These are phyloP conservation scores for Volvox reticuliferus DNA, from an alignment of 139 green algal species.

Conservation along the genomic window DNA sequence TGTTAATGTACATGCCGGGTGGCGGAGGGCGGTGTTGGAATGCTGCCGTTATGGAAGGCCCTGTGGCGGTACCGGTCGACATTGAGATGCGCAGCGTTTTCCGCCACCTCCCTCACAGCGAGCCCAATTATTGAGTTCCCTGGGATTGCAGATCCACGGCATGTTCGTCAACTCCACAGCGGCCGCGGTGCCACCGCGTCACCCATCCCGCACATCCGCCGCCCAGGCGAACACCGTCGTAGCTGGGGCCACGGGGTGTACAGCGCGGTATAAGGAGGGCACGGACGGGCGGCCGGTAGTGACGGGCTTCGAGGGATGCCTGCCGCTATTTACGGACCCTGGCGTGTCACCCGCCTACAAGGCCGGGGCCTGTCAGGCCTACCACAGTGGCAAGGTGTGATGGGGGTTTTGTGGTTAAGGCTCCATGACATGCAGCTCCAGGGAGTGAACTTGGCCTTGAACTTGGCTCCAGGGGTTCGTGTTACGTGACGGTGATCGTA, in stretches of 20 bases:
- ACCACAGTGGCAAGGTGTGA: constrained; percentile 66
- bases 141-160: constrained; percentile 18
- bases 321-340: constrained; percentile 43
- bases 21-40: too few species aligned
- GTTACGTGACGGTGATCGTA: neutral
- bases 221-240: neutral
- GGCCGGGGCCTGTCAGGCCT: constrained; percentile 56
- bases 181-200: neutral
- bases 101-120: too few species aligned
- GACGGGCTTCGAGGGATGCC: constrained; percentile 81
- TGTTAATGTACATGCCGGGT: too few species aligned
- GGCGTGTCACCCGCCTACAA: constrained; percentile 59
- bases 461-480: too few species aligned
- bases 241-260: neutral
- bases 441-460: too few species aligned
- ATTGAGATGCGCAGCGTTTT: too few species aligned
- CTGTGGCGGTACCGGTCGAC: too few species aligned
- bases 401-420: too few species aligned
- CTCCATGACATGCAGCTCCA: too few species aligned
- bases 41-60: too few species aligned
- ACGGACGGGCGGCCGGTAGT: constrained; percentile 47
- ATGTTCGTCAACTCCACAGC: constrained; percentile 14
- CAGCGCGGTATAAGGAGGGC: constrained; percentile 3
- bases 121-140: neutral
- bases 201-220: neutral